These are phyloP conservation scores for Magnolia changhungtana DNA, from an alignment of 164 flowering plant genomes.

Conservation along the genomic window DNA sequence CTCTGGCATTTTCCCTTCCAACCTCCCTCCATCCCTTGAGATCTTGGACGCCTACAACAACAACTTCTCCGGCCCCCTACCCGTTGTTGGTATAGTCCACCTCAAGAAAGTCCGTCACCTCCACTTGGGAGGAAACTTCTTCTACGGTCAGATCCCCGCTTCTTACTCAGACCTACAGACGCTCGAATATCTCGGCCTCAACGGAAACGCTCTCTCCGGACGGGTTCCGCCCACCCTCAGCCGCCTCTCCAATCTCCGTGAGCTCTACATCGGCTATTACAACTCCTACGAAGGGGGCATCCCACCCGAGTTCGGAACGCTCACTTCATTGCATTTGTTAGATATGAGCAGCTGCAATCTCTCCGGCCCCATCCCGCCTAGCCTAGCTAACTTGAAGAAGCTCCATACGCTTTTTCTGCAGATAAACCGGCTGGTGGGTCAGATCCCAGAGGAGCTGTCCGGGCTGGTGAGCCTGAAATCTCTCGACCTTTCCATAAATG, in stretches of 20 bases:
- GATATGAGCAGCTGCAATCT: constrained; percentile 60
- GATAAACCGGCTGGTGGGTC: constrained; percentile 53
- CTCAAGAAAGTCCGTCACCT: constrained; percentile 45
- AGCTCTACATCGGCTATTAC: constrained; percentile 45
- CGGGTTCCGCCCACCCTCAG: constrained; percentile 49
- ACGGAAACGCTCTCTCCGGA: constrained; percentile 56
- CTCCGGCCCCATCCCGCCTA: constrained; percentile 69
- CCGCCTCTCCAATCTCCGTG: constrained; percentile 31
- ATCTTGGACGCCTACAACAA: constrained; percentile 64
- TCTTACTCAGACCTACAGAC: constrained; percentile 45
- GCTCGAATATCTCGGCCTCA: constrained; percentile 55
- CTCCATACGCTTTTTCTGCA: constrained; percentile 68
- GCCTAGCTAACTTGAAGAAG: constrained; percentile 42
- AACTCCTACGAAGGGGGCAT: constrained; percentile 48
- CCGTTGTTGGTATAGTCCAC: constrained; percentile 25
- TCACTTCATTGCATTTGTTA: constrained; percentile 37
- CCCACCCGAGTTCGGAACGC: constrained; percentile 58
- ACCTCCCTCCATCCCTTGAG: constrained; percentile 39
- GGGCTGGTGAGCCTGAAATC: constrained; percentile 45
- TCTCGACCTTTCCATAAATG: constrained; percentile 65
- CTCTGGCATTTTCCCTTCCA: constrained; percentile 43
- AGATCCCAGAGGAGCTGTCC: constrained; percentile 63
- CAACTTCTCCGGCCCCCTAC: constrained; percentile 61
- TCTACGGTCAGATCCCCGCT: constrained; percentile 65
- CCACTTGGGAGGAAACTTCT: constrained; percentile 67